Base-by-base conservation (phyloP, 305 asterid species). In the Striga hermonthica region DNA sequence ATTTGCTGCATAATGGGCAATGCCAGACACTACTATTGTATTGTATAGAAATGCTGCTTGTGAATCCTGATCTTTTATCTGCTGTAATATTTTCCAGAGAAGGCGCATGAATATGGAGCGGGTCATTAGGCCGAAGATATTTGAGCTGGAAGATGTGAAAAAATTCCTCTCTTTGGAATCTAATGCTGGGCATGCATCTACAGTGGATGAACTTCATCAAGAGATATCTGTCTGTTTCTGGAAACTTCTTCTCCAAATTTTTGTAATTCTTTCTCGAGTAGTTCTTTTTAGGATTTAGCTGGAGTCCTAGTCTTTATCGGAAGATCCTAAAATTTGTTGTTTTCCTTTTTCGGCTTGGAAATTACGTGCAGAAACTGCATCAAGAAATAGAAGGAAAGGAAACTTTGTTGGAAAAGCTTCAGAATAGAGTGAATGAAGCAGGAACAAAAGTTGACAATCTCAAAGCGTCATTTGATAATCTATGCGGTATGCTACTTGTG, bases 141-240 rank as follows among this genome's bases (percentile, higher is more conserved):
- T 80, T 37, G 69, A 79, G 68, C 78, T 93, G 71, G 78, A 71
- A 37, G 99, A 88, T 80, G 69, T 75, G 73, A 82, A 85, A 78
- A 88, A 80, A 67, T 72, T 75, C 13, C 80, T 78, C 64, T 74
- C 83, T 31, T 64, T 79, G 35, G 91, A 76, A 80, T 80, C 84
- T 72, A 83, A 69, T 68, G 63, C 76, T 50, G 76, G 75, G 12
- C 77, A 90, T 70, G 70, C 82, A 37, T 86, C 95, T 65, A 70
- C 80, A 52, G 81, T 66, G 65, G 90, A 84, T 61, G 99, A 90
- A 67, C 89, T 84, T 74, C 90, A 73, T 61, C 81, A 74, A 64
- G 99, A 90, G 47, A 75, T 83, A 76, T 75, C 82, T 58, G 98
- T 92, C 60, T 71, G 95, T 80, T 74, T 72, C 74, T 12, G 56